Evolutionary conservation across 2,329 filamentous ascomycete genomes (phyloP), one percentile per base, ranked within the genome.

Genomic region (Myriangium duriaei): DNA sequence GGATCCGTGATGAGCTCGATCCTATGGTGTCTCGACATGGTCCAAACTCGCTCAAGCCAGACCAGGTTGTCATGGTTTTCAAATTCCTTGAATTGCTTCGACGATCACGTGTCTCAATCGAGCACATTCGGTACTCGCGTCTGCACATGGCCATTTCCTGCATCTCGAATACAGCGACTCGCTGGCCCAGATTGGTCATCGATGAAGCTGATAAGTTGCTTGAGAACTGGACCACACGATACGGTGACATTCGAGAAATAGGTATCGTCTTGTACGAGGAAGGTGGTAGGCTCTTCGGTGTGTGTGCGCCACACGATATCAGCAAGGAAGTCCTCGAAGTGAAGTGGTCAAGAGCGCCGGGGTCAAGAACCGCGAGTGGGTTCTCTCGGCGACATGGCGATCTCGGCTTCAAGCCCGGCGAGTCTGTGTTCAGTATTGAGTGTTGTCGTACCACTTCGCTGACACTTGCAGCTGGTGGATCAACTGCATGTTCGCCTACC

Each of bases 1-100:
- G 64, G 62, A 66, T 69, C 35, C 62, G 65, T 24, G 63, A 68
- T 46, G 57, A 60, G 4, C 59, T 69, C 11, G 65, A 69, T 37
- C 54, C 59, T 3, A 48, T 58, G 30, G 56, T 68, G 32, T 63
- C 65, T 4, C 60, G 58, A 12, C 57, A 67, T 28, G 65, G 65
- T 2, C 59, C 62, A 0, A 53, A 65, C 28, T 49, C 51, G 3
- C 49, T 68, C 18, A 50, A 53, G 11, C 54, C 61, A 1, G 61
- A 68, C 41, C 63, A 67, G 30, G 54, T 65, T 4, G 45, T 67
- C 12, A 53, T 45, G 4, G 52, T 68, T 9, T 62, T 67, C 45
- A 62, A 64, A 24, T 49, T 62, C 4, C 56, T 67, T 15, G 40
- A 51, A 15, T 21, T 37, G 15, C 37, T 46, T 19, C 50, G 52